Evolutionary conservation across 495 filamentous ascomycete genomes (phyloP), one percentile per base, ranked within the genome.

Genomic region (Penicillium malachiteum): DNA sequence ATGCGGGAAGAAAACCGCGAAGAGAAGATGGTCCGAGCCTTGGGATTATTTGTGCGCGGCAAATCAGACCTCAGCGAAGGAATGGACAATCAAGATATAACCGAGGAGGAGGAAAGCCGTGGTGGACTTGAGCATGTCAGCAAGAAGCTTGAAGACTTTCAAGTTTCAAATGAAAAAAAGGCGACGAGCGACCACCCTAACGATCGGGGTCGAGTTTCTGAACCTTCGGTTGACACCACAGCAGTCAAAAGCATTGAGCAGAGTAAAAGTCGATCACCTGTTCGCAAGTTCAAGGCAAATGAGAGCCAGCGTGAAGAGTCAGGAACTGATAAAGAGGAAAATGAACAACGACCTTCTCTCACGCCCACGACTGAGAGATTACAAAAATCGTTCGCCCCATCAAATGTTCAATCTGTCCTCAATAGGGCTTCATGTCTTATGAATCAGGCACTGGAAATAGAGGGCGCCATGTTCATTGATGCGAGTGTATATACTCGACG

Each of bases 11-110:
- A 79, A 21, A 66, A 71, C 12, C 67, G 80, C 16, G 75, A 75
- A 7, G 75, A 79, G 62, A 77, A 78, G 54, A 83, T 85, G 77
- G 77, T 81, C 5, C 67, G 71, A 12, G 80, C 79, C 4, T 60
- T 87, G 14, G 81, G 79, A 10, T 68, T 73, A 14, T 86, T 85
- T 64, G 77, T 82, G 9, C 78, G 83, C 50, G 81, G 81, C 0
- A 73, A 74, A 43, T 74, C 72, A 69, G 58, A 64, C 34, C 55
- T 67, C 0, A 52, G 34, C 10, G 60, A 63, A 32, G 61, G 64
- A 34, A 55, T 63, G n/a, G 26, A 63, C 18, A 59, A 47, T 12
- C 50, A 26, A 10, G 42, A 55, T 13, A n/a, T 32, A 0, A 13
- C 47, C 2, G 43, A 56, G 0, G 38, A 50, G 12, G 43, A 56